phyloP scores from a whole-genome alignment of 2,329 filamentous ascomycete genomes.

The Pseudogymnoascus sp. region DNA sequence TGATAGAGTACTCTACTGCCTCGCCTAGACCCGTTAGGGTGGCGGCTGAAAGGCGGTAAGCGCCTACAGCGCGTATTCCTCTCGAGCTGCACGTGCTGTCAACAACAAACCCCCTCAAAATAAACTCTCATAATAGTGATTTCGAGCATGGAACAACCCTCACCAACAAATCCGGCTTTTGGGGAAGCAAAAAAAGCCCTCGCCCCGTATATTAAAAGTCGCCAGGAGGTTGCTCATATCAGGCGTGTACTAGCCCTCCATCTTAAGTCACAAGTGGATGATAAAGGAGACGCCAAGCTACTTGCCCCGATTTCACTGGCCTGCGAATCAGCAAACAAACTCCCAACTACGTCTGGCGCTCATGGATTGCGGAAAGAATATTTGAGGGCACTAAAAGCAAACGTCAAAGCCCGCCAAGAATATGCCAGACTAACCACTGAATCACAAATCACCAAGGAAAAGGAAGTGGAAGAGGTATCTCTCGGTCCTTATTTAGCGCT shows the following conservation, averaged over 20 bases:
- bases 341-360: conserved; percentile 30
- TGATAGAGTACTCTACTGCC: background rate
- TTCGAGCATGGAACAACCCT: conserved; percentile 18
- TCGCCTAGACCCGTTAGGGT: conserved; percentile 1
- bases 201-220: conserved; percentile 46
- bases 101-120: conserved; percentile 9
- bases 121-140: conserved; percentile 10
- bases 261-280: conserved; percentile 41
- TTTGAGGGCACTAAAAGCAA: conserved; percentile 45
- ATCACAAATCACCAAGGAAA: conserved; percentile 14
- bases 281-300: conserved; percentile 33
- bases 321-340: conserved; percentile 32
- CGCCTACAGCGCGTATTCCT: conserved; percentile 8
- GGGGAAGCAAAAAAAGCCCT: conserved; percentile 38
- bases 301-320: conserved; percentile 39
- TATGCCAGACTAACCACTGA: conserved; percentile 30
- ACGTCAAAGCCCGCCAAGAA: conserved; percentile 43
- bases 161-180: conserved; percentile 29
- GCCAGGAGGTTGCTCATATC: conserved; percentile 51
- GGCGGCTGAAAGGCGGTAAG: conserved; percentile 5
- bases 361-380: conserved; percentile 48
- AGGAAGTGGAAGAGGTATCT: conserved; percentile 12
- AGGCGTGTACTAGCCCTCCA: conserved; percentile 48
- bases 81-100: background rate
- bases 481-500: conserved; percentile 46